Conservation (phyloP, 140 eudicot species). For the Bidens hawaiensis region DNA sequence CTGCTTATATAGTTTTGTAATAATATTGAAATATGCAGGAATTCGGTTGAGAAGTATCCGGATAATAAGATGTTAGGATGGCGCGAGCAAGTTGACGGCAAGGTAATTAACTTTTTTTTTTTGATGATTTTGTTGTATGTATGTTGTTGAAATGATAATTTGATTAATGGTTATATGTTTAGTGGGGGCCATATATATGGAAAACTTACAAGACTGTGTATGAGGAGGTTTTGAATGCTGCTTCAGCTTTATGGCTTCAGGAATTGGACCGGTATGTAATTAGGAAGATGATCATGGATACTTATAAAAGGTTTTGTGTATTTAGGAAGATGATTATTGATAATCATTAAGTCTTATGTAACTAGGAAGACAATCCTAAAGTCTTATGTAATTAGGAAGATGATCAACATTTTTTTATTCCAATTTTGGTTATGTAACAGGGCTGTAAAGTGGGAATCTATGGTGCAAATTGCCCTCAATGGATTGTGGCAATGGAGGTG, state of each 20-base stretch:
- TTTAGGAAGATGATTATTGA: background rate
- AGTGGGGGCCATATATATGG: constrained; percentile 96
- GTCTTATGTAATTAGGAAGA: background rate
- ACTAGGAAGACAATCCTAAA: background rate
- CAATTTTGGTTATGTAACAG: constrained; percentile 27
- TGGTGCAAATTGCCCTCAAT: constrained; percentile 95
- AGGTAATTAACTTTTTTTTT: constrained; percentile 37
- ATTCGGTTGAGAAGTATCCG: constrained; percentile 62
- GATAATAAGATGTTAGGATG: constrained; percentile 90
- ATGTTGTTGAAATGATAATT: background rate
- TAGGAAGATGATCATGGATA: background rate
- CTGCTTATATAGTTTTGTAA: background rate
- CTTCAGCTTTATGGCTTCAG: constrained; percentile 76
- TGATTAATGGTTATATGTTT: background rate
- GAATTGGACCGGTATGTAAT: constrained; percentile 56
- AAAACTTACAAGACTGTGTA: constrained; percentile 80
- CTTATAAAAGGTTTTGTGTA: background rate
- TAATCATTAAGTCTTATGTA: background rate
- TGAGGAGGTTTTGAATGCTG: constrained; percentile 55
- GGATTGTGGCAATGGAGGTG: constrained; percentile 98
- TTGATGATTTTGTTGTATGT: background rate
- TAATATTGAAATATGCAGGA: constrained; percentile 30
- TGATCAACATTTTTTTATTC: background rate
- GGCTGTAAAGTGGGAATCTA: constrained; percentile 90
- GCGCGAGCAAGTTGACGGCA: constrained; percentile 62